Evolutionary conservation across 805 yeast genomes (phyloP).

Genomic region (Spathaspora passalidarum): DNA sequence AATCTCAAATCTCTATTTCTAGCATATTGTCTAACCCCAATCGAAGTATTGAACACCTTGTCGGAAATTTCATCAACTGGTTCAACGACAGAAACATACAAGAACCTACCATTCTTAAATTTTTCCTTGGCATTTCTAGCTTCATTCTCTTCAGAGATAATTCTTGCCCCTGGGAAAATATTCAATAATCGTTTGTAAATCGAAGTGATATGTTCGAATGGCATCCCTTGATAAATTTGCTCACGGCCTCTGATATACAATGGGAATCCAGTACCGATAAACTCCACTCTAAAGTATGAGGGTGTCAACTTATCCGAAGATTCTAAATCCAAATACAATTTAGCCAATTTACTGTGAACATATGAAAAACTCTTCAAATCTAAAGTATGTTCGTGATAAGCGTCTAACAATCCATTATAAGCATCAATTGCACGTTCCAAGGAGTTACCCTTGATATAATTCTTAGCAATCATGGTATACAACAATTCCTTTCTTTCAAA

Average conservation of each 20-base stretch:
- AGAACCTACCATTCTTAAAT: constrained; percentile 66
- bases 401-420: constrained; percentile 72
- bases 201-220: constrained; percentile 83
- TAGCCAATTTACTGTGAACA: constrained; percentile 65
- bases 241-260: constrained; percentile 68
- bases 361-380: constrained; percentile 73
- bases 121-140: constrained; percentile 48
- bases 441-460: constrained; percentile 67
- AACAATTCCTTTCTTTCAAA: constrained; percentile 78
- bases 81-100: constrained; percentile 69
- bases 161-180: constrained; percentile 78
- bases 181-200: constrained; percentile 73
- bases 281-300: constrained; percentile 74
- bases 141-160: constrained; percentile 58
- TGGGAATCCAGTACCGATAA: constrained; percentile 85
- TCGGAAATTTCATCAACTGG: constrained; percentile 58
- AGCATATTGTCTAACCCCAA: constrained; percentile 70
- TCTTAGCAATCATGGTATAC: constrained; percentile 65
- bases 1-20: constrained; percentile 69
- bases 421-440: constrained; percentile 78
- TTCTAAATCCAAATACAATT: constrained; percentile 65
- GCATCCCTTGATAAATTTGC: constrained; percentile 80
- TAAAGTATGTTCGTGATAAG: constrained; percentile 68
- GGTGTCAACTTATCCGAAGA: constrained; percentile 70
- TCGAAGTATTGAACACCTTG: constrained; percentile 44